A percentile compares a stretch with the other conserved stretches of the same genome.
phyloP scores from a whole-genome alignment of 495 filamentous ascomycete species.

The Penicillium waksmanii region DNA sequence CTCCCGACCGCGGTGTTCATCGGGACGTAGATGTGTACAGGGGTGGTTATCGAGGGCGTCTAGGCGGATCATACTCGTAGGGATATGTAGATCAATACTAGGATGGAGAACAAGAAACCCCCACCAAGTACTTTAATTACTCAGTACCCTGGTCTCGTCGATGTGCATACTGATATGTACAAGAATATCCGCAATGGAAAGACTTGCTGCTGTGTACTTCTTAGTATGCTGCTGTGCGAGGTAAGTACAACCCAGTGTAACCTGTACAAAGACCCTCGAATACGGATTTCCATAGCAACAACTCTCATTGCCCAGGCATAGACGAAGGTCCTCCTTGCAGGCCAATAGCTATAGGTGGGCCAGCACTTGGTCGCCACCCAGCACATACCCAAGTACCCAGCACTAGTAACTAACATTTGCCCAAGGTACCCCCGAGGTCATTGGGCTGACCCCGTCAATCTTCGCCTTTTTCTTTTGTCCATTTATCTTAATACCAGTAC shows the following conservation, averaged over 20 bases:
- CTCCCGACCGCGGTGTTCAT: background rate
- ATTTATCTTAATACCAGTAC: too few species aligned
- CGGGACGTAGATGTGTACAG: background rate
- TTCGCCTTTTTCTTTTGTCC: too few species aligned
- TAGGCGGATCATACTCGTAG: background rate
- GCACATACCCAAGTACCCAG: constrained; percentile 3
- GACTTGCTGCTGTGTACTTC: too few species aligned
- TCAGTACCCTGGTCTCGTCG: background rate
- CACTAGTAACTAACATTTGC: too few species aligned
- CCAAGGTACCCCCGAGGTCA: too few species aligned
- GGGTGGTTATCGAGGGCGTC: background rate
- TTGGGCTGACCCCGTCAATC: too few species aligned
- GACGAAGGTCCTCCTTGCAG: constrained; percentile 32
- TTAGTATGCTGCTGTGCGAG: too few species aligned
- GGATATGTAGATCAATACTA: background rate
- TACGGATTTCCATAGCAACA: constrained; percentile 36
- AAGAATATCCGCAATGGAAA: too few species aligned
- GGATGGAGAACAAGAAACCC: too few species aligned
- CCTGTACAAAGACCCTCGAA: constrained; percentile 15
- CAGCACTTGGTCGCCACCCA: constrained; percentile 29
- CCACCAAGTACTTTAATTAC: background rate
- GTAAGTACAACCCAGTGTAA: too few species aligned
- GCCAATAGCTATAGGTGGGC: constrained; percentile 30
- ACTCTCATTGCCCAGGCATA: constrained; percentile 26
- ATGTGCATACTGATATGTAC: background rate